Evolutionary conservation across 129 eudicot genomes (phyloP), one percentile per base, ranked within the genome.

Genomic region (Deinandra increscens): DNA sequence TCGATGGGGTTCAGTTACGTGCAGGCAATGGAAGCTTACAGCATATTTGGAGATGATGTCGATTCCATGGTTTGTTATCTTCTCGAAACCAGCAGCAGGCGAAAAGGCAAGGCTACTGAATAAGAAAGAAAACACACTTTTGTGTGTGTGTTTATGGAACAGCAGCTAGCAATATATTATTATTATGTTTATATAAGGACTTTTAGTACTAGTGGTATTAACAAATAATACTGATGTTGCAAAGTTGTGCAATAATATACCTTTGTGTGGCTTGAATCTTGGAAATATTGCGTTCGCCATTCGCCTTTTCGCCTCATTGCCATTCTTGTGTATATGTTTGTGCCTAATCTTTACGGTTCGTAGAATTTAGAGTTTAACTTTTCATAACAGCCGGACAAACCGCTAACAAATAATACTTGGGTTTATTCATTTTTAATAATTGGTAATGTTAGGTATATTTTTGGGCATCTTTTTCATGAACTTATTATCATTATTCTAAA

Each of bases 61-160:
- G 99, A 94, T 70, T 94, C 99, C n/a, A 94, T 94, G 94, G 94
- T 90, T 68, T 94, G 96, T 72, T 94, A 87, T 81, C 80, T 94
- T 71, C 31, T 94, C 50, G 99, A 94, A 76, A 94, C 96, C 62
- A 83, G 91, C 86, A 80, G 80, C 68, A 87, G 99, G 56, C 91
- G 95, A 29, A 94, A 94, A 75, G 99, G 99, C 60, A 94, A 94
- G 83, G 99, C 99, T 10, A 90, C 97, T 19, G 97, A 94, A 79
- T 90, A 60, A 76, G 77, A 55, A 60, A 76, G 77, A 55, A 14
- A 60, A 13, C 36, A 37, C 17, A 11, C 26, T 18, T 8, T 7
- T 10, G 39, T 26, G 20, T 12, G 68, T 38, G 42, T 23, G 39
- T 42, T 18, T 15, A 9, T 26, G 23, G 22, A 36, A 3, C 36